Evolutionary conservation across 441 rosid genomes (phyloP).

Genomic region (Jatropha podagrica): DNA sequence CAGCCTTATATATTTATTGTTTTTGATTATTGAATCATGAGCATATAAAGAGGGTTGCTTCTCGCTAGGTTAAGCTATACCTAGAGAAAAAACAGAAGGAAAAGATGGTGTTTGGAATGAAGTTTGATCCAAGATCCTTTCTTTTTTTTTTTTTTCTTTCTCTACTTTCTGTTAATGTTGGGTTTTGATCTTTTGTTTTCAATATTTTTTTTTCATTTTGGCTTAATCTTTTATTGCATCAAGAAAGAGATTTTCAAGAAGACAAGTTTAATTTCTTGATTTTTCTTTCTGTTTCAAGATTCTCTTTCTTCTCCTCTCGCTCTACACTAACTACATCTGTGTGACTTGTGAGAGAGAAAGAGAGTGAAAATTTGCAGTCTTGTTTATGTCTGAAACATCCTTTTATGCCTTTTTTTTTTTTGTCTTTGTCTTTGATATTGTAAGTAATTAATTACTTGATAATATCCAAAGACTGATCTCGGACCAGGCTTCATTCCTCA

Average conservation of each 20-base stretch:
- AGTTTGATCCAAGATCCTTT: constrained; percentile 65
- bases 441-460: neutral
- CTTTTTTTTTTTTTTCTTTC: neutral
- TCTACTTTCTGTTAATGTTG: neutral
- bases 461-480: constrained; percentile 44
- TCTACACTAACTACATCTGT: no score
- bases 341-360: neutral
- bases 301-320: neutral
- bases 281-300: no score
- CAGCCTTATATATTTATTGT: constrained; percentile 18
- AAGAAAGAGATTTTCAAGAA: neutral
- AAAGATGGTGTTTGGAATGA: constrained; percentile 71
- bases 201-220: neutral
- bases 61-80: neutral
- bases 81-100: constrained; percentile 26
- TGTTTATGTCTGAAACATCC: no score
- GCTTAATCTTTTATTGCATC: neutral
- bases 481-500: constrained; percentile 94
- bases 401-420: neutral
- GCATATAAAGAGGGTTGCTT: neutral
- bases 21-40: constrained; percentile 48
- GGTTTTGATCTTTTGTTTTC: neutral
- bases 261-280: no score
- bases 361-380: no score
- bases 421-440: neutral